phyloP scores from a whole-genome alignment of 2,329 filamentous ascomycete genomes.

The Mycogone perniciosa region DNA sequence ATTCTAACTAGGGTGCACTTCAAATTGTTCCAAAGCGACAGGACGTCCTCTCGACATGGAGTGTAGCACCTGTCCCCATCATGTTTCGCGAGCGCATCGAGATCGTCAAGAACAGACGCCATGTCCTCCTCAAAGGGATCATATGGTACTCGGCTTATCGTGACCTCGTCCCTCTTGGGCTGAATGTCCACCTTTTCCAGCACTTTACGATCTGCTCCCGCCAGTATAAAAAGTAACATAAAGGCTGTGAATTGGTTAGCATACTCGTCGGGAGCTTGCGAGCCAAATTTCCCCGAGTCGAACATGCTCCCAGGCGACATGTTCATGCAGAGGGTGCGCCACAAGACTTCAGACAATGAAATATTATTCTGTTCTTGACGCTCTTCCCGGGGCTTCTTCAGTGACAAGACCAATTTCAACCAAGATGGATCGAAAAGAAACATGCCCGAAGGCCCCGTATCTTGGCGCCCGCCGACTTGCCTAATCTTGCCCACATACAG shows the following conservation, averaged over 20 bases:
- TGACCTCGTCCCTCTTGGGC: slow-evolving; percentile 2
- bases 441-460: slow-evolving; percentile 14
- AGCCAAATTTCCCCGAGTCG: slow-evolving; percentile 12
- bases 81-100: slow-evolving; percentile 15
- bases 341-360: slow-evolving; percentile 18
- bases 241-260: slow-evolving; percentile 18
- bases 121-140: slow-evolving; percentile 18
- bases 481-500: slow-evolving; percentile 14
- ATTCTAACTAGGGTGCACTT: slow-evolving; percentile 16
- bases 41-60: slow-evolving; percentile 17
- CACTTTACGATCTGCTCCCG: slow-evolving; percentile 29
- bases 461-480: slow-evolving; percentile 11
- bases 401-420: slow-evolving; percentile 17
- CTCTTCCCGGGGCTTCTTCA: slow-evolving; percentile 6
- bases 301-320: slow-evolving; percentile 18
- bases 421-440: slow-evolving; percentile 19
- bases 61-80: slow-evolving; percentile 16
- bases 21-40: slow-evolving; percentile 17
- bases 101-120: slow-evolving; percentile 13
- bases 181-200: slow-evolving; percentile 25
- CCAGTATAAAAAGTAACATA: slow-evolving; percentile 19
- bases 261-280: slow-evolving; percentile 16
- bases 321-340: slow-evolving; percentile 24
- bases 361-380: not conserved
- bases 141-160: slow-evolving; percentile 13